Evolutionary conservation across 441 rosid genomes (phyloP), one percentile per base, ranked within the genome.

Genomic region (Melastoma candidum): DNA sequence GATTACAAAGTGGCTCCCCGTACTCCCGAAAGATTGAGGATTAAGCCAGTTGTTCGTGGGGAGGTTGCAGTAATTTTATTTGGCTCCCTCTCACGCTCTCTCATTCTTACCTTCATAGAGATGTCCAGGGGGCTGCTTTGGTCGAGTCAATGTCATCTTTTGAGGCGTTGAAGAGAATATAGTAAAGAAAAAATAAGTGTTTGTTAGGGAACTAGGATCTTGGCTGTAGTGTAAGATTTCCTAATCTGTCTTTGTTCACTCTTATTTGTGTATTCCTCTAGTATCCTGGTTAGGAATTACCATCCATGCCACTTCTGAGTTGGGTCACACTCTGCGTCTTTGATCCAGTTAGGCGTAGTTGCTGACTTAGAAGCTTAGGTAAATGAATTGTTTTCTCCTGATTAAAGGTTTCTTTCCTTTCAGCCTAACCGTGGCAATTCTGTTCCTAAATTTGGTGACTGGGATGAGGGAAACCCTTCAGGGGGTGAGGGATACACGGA

Each of bases 361-460:
- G 11, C 26, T 36, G 46, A 3, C 3, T 36, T 26, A 0, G 56
- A 13, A 44, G 56, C 56, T 14, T 7, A 12, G 43, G 22, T 26
- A 22, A 36, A 13, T 14, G 11, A 26, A 12, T 52, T 52, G 22
- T 32, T 8, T 8, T 32, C 41, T 8, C 41, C 12, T 52, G 56
- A 52, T 27, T 26, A n/a, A 14, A 2, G 43, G 25, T 4, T 13
- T 44, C 10, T 12, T 14, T 11, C 44, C 39, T 50, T 1, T 26
- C 63, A 59, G 63, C 51, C 57, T 17, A 44, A 12, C 7, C 57
- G 51, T 17, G 0, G 45, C 22, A 8, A 1, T 44, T 44, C 54
- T 2, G 36, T 48, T 44, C 66, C 66, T 9, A 62, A 13, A 54
- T 62, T 62, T 3, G 66, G 66, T 7, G 59, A 62, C 1, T 62